Percentiles rank a stretch among this genome's conserved stretches.
These are phyloP conservation scores for Kwoniella sp. DNA, from an alignment of 768 basidiomycete species.

Conservation along the genomic window DNA sequence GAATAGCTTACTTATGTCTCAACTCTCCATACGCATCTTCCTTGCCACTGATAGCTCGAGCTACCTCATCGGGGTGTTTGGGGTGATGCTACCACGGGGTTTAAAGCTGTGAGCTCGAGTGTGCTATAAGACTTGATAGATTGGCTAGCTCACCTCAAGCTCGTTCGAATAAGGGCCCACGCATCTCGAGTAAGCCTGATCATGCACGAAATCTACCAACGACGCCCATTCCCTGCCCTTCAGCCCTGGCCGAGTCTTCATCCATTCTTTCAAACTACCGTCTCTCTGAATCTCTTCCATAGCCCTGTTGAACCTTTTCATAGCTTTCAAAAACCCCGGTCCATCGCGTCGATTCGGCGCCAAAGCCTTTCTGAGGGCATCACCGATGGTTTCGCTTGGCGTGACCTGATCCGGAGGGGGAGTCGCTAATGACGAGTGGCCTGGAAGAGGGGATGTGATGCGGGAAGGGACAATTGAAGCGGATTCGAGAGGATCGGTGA, in stretches of 20 bases:
- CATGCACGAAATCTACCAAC: conserved; percentile 57
- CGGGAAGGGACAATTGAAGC: conserved; percentile 24
- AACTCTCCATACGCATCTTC: conserved; percentile 54
- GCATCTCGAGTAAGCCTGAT: conserved; percentile 89
- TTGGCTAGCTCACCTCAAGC: conserved; percentile 68
- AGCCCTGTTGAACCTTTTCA: conserved; percentile 49
- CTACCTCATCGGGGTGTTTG: conserved; percentile 77
- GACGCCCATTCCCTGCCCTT: conserved; percentile 40
- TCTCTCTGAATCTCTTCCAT: conserved; percentile 35
- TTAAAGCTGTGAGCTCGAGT: not conserved
- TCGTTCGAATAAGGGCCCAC: conserved; percentile 86
- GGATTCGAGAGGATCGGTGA: conserved; percentile 30
- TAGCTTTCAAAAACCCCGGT: conserved; percentile 45
- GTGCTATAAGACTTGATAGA: too few relatives aligned
- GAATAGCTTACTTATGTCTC: conserved; percentile 44
- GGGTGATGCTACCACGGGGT: conserved; percentile 66
- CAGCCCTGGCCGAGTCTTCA: conserved; percentile 5
- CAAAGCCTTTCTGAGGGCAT: conserved; percentile 44
- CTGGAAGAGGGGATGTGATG: conserved; percentile 32
- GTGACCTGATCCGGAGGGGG: conserved; percentile 28
- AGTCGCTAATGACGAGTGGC: conserved; percentile 20
- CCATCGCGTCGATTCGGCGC: conserved; percentile 49
- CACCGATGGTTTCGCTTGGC: conserved; percentile 43
- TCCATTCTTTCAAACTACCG: conserved; percentile 25
- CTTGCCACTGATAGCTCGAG: conserved; percentile 47